Evolutionary conservation across 352 stramenopile species (phyloP).

Genomic region (Pythium sp.): DNA sequence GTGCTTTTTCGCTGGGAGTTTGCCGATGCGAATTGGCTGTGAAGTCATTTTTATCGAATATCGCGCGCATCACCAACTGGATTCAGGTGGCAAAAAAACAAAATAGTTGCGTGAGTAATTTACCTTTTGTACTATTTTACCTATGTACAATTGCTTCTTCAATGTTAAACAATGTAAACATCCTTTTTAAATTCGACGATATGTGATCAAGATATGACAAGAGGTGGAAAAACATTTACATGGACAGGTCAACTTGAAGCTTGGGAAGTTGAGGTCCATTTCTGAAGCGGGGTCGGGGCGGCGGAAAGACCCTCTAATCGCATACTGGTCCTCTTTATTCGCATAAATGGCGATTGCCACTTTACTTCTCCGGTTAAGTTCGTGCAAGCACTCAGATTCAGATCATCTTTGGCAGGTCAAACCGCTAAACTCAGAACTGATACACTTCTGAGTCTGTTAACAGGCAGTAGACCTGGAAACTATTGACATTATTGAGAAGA

Average conservation of each 20-base stretch:
- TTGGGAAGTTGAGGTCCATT: slow-evolving; percentile 3
- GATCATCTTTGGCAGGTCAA: background rate
- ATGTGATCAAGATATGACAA: background rate
- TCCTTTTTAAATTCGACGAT: background rate
- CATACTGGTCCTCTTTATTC: background rate
- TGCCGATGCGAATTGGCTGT: background rate
- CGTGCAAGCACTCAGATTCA: background rate
- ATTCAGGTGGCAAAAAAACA: background rate
- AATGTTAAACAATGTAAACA: background rate
- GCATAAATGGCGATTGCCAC: background rate
- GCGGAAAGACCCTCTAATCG: background rate
- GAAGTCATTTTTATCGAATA: background rate
- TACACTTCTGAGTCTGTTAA: background rate
- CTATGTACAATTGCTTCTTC: too few species aligned
- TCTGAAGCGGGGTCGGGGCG: background rate
- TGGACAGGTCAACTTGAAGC: slow-evolving; percentile 11
- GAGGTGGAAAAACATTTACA: background rate
- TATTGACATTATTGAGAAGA: background rate
- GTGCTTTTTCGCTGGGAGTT: background rate
- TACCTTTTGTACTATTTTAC: too few species aligned
- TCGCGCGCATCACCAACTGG: background rate
- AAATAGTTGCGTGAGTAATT: too few species aligned
- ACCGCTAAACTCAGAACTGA: slow-evolving; percentile 1
- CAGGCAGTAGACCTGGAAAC: background rate
- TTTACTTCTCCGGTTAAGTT: background rate